Conservation (phyloP, 345 rosid genomes). For the Ceriops tagal region DNA sequence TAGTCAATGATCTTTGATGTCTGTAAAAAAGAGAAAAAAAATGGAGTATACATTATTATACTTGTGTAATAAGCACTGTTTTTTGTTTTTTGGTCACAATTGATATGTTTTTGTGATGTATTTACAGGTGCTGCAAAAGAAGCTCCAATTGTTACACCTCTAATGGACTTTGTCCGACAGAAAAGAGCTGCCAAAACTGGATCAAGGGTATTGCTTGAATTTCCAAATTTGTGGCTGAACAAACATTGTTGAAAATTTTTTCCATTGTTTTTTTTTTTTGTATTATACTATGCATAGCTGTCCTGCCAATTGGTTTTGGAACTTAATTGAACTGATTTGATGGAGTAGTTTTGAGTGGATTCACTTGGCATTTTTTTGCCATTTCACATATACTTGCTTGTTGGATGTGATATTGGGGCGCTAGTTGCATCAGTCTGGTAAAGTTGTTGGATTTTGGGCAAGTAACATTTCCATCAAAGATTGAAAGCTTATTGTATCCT, state of each 20-base stretch:
- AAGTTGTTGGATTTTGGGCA: too few relatives aligned
- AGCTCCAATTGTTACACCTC: conserved; percentile 55
- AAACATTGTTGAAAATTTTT: not conserved
- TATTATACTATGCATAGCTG: not conserved
- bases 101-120: not conserved
- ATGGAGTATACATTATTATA: not conserved
- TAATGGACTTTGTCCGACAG: conserved; percentile 80
- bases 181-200: conserved; percentile 61
- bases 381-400: not conserved
- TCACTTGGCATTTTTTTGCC: not conserved
- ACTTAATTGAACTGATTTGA: too few relatives aligned
- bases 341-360: not conserved
- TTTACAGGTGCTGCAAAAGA: conserved; percentile 45
- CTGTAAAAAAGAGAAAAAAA: not conserved
- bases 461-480: too few relatives aligned
- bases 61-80: not conserved
- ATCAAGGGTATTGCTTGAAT: conserved; percentile 40
- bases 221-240: conserved; percentile 5
- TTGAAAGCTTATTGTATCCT: too few relatives aligned
- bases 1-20: conserved; percentile 8
- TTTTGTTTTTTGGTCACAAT: not conserved
- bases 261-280: not conserved
- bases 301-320: not conserved
- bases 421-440: too few relatives aligned
- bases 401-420: not conserved